These are phyloP conservation scores for Fusarium cyanostomum DNA, from an alignment of 2,329 filamentous ascomycete species.

Conservation along the genomic window DNA sequence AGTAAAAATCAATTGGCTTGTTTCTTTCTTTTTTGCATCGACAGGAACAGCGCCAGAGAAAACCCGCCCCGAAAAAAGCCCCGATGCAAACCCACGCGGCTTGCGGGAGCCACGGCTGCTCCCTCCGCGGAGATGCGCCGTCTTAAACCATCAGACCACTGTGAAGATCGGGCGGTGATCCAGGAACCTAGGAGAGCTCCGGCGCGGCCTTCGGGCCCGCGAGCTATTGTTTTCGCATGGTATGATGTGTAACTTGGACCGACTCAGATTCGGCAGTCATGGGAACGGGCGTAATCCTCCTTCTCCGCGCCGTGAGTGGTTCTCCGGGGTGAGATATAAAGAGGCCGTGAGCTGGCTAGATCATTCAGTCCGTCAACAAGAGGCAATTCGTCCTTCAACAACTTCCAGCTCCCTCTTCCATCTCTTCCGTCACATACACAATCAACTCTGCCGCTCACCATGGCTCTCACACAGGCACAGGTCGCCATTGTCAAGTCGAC, in stretches of 20 bases:
- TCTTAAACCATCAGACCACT: constrained; percentile 39
- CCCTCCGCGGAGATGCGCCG: constrained; percentile 40
- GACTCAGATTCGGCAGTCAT: background rate
- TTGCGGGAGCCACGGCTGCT: background rate
- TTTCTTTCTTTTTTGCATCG: background rate
- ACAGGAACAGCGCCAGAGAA: background rate
- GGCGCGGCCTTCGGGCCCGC: constrained; percentile 9
- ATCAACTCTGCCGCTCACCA: constrained; percentile 30
- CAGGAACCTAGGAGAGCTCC: constrained; percentile 26
- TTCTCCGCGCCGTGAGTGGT: constrained; percentile 35
- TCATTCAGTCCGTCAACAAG: constrained; percentile 14
- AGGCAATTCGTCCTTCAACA: background rate
- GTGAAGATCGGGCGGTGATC: constrained; percentile 27
- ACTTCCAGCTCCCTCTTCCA: background rate
- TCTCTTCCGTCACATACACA: constrained; percentile 2
- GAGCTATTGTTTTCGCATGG: constrained; percentile 19
- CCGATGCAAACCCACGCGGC: background rate
- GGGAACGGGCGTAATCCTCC: constrained; percentile 28
- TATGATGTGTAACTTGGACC: constrained; percentile 14
- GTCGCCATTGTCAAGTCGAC: constrained; percentile 79
- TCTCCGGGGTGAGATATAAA: constrained; percentile 37
- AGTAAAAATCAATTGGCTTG: background rate
- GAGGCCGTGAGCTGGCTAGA: background rate
- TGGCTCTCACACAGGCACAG: constrained; percentile 70
- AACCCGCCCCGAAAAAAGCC: constrained; percentile 6